Percentiles rank a stretch among this genome's conserved stretches.
Evolutionary conservation across 345 rosid genomes (phyloP).

Genomic region (Citrus maxima): DNA sequence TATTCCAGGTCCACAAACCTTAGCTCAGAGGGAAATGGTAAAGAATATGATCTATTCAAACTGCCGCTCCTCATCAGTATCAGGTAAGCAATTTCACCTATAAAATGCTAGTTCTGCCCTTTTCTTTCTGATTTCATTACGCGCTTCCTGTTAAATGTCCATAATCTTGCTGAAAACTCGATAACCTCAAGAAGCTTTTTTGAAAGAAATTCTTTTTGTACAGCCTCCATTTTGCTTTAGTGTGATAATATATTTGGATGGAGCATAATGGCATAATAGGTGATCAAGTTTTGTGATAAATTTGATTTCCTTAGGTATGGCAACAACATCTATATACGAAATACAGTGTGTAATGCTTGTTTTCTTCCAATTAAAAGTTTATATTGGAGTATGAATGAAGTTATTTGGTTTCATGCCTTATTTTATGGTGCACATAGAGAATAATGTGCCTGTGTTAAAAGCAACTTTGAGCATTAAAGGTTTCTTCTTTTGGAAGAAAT

Average conservation of each 20-base stretch:
- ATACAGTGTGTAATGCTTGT: neutral
- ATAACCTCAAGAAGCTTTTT: too few species aligned
- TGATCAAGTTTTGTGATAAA: neutral
- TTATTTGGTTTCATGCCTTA: neutral
- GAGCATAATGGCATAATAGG: too few species aligned
- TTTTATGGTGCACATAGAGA: too few species aligned
- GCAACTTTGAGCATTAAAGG: too few species aligned
- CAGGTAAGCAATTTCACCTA: slow-evolving; percentile 17
- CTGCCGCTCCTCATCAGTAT: slow-evolving; percentile 21
- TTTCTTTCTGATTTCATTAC: neutral
- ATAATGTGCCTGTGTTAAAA: too few species aligned
- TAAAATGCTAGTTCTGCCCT: neutral
- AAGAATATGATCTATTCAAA: slow-evolving; percentile 26
- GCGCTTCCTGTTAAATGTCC: neutral
- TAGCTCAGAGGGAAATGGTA: slow-evolving; percentile 7
- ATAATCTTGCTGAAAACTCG: neutral
- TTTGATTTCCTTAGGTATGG: neutral
- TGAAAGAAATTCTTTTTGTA: too few species aligned
- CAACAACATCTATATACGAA: too few species aligned
- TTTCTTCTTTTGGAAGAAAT: neutral
- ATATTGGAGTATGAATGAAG: neutral
- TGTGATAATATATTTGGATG: too few species aligned
- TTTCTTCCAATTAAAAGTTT: neutral
- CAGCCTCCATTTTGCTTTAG: too few species aligned
- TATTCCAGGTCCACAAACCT: slow-evolving; percentile 2